Conservation (phyloP, 495 filamentous ascomycete species). For the Talaromyces proteolyticus region DNA sequence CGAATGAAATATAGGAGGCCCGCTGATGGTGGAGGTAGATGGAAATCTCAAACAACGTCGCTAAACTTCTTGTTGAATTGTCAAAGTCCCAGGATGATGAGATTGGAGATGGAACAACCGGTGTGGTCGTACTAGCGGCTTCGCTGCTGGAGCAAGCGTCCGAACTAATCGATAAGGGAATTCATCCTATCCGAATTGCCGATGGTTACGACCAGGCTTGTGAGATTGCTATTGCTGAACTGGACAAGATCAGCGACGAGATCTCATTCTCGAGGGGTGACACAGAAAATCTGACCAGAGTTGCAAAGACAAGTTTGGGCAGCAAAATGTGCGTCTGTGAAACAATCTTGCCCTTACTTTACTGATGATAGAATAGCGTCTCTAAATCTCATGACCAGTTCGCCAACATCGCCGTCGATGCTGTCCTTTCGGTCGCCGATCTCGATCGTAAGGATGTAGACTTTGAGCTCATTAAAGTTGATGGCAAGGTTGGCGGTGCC, state of each 20-base stretch:
- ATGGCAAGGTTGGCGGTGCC: slow-evolving; percentile 93
- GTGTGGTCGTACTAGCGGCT: slow-evolving; percentile 93
- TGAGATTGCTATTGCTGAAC: slow-evolving; percentile 86
- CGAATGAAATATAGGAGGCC: background rate
- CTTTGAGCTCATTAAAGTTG: slow-evolving; percentile 98
- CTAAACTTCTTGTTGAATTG: slow-evolving; percentile 94
- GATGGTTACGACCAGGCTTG: slow-evolving; percentile 97
- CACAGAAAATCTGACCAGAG: slow-evolving; percentile 79
- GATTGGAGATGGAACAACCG: slow-evolving; percentile 97
- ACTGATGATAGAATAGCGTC: slow-evolving; percentile 47
- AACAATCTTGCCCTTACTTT: background rate
- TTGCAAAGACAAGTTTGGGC: slow-evolving; percentile 92
- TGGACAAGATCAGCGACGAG: slow-evolving; percentile 88
- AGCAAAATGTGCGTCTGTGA: slow-evolving; percentile 72
- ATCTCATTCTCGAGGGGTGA: slow-evolving; percentile 77
- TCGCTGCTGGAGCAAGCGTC: slow-evolving; percentile 96
- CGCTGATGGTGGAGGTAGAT: slow-evolving; percentile 50
- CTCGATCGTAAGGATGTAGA: slow-evolving; percentile 96
- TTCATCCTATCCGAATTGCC: slow-evolving; percentile 96
- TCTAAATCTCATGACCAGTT: slow-evolving; percentile 99
- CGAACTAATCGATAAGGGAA: slow-evolving; percentile 98
- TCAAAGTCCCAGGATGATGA: slow-evolving; percentile 99
- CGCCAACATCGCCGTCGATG: slow-evolving; percentile 93
- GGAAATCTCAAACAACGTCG: slow-evolving; percentile 98
- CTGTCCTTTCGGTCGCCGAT: slow-evolving; percentile 93